Base-by-base conservation (phyloP, 148 eudicot species). In the Chenopodium suecicum region DNA sequence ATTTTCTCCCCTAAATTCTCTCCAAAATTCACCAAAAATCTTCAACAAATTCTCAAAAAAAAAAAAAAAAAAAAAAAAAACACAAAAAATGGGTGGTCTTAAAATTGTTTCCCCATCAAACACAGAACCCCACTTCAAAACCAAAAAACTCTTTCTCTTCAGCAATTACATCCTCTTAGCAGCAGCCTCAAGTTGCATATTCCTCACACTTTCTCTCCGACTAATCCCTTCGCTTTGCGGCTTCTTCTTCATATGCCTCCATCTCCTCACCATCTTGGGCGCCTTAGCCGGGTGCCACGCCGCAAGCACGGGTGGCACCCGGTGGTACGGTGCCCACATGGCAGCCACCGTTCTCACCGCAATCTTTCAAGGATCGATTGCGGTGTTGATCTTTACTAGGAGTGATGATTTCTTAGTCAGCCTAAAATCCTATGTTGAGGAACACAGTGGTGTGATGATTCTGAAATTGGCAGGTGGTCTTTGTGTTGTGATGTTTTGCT, bases 191-290 rank as follows among this genome's bases (percentile, higher is more conserved):
- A 87, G 90, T 17, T 91, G 94, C 88, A 89, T 91, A 47, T 89
- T 91, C 92, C 87, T 91, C 3, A 91, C 91, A 0, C 88, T 91
- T 29, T 89, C 94, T 0, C 94, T 91, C 75, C 92, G 94, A 13
- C 88, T 91, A 25, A 67, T 91, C 84, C 92, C 94, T 0, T 89
- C 94, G 13, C 25, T 91, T 10, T 70, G 76, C 72, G 92, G 92
- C 32, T 86, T 91, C 86, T 82, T 89, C 85, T 78, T 89, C 84
- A 91, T 91, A 79, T 34, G 84, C 76, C 94, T 91, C 84, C 94
- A 91, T 81, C 78, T 87, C 72, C 52, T 89, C 70, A 91, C 94
- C 79, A 86, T 89, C 80, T 74, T 84, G 27, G 92, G 87, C 0
- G 89, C 94, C 29, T 27, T 91, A 75, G 81, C 88, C 56, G 94